These are phyloP conservation scores for Saccharomycopsis fibuligera DNA, from an alignment of 805 yeast species.

Conservation along the genomic window DNA sequence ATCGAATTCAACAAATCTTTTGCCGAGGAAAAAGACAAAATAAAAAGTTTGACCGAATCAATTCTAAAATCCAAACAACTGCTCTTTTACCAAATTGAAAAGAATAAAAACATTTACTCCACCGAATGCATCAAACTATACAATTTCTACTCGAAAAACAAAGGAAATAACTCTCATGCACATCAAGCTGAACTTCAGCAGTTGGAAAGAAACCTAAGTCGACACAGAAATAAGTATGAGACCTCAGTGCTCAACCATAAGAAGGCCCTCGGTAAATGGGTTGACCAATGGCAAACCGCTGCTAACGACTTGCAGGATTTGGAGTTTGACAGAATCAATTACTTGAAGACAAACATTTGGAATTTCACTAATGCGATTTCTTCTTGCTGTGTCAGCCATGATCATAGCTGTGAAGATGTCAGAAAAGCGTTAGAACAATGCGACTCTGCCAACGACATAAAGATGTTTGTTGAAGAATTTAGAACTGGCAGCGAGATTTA, in stretches of 20 bases:
- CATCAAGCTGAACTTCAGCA: conserved; percentile 39
- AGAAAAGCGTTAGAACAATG: conserved; percentile 64
- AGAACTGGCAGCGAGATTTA: conserved; percentile 57
- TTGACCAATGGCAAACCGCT: conserved; percentile 62
- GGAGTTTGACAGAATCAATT: conserved; percentile 68
- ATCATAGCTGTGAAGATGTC: conserved; percentile 66
- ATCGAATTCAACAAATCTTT: conserved; percentile 45
- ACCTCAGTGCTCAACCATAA: conserved; percentile 45
- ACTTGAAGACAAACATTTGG: conserved; percentile 68
- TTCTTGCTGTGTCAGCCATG: conserved; percentile 70
- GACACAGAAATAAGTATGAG: conserved; percentile 51
- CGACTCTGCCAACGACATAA: conserved; percentile 50
- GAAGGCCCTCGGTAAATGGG: conserved; percentile 57
- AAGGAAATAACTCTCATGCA: conserved; percentile 45
- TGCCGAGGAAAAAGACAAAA: conserved; percentile 46
- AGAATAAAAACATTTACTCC: conserved; percentile 44
- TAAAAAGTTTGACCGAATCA: conserved; percentile 52
- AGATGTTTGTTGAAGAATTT: conserved; percentile 52
- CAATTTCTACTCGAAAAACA: conserved; percentile 46
- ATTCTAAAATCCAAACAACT: conserved; percentile 42
- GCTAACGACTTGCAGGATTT: conserved; percentile 57
- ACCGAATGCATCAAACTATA: conserved; percentile 52
- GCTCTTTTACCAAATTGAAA: conserved; percentile 32
- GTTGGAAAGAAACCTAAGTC: conserved; percentile 36
- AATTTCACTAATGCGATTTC: conserved; percentile 71